Evolutionary conservation across 2,329 filamentous ascomycete genomes (phyloP).

Genomic region (Beauveria bassiana): DNA sequence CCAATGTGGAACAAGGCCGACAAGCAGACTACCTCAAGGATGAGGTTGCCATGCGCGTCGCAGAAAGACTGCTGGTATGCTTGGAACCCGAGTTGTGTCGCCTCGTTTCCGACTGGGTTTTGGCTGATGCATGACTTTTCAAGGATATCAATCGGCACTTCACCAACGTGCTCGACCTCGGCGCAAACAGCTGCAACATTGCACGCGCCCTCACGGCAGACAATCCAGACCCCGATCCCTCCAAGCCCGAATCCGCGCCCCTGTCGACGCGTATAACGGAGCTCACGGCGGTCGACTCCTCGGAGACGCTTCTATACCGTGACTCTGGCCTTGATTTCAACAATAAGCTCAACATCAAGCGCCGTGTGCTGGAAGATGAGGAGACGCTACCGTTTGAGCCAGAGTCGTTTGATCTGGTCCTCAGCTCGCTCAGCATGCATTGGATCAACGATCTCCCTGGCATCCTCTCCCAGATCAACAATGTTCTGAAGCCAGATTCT

Average conservation of each 20-base stretch:
- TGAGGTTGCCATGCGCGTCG: conserved; percentile 77
- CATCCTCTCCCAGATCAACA: conserved; percentile 76
- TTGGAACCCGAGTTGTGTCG: neutral
- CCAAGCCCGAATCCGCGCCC: conserved; percentile 52
- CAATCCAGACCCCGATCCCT: conserved; percentile 54
- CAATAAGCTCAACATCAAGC: conserved; percentile 59
- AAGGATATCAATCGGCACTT: conserved; percentile 91
- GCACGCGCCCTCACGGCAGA: conserved; percentile 69
- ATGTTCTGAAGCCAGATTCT: conserved; percentile 77
- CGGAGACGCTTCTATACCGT: conserved; percentile 67
- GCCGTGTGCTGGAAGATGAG: conserved; percentile 66
- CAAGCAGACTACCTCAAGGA: conserved; percentile 89
- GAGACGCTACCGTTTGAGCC: conserved; percentile 70
- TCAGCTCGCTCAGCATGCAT: conserved; percentile 84
- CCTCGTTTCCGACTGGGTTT: neutral
- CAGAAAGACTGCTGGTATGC: conserved; percentile 71
- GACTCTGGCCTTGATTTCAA: conserved; percentile 73
- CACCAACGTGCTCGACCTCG: conserved; percentile 78
- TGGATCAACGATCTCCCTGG: conserved; percentile 97
- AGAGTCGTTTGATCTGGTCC: conserved; percentile 76
- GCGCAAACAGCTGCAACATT: conserved; percentile 93
- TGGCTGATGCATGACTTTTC: neutral
- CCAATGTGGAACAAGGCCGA: conserved; percentile 61
- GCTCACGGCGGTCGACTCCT: conserved; percentile 77
- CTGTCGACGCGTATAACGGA: conserved; percentile 64